A percentile compares a stretch with the other conserved stretches of the same genome.
phyloP scores from a whole-genome alignment of 2,329 filamentous ascomycete species.

The Xylaria sp. region DNA sequence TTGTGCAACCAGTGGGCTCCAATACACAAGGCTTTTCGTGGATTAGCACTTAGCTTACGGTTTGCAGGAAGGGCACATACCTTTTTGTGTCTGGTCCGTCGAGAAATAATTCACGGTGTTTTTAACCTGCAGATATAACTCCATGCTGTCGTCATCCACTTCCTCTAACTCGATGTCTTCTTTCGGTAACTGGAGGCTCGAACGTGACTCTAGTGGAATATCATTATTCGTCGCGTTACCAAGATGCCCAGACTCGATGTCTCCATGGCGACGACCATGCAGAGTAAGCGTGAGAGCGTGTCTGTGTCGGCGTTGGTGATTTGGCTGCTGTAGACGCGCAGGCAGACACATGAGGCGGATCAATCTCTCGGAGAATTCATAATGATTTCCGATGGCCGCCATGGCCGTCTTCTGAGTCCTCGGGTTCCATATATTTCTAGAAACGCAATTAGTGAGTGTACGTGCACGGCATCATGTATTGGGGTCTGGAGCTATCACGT shows the following conservation, averaged over 20 bases:
- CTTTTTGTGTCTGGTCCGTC: slow-evolving; percentile 74
- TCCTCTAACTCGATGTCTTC: slow-evolving; percentile 23
- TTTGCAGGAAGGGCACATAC: slow-evolving; percentile 54
- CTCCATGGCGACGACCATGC: slow-evolving; percentile 34
- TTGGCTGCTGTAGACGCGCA: slow-evolving; percentile 28
- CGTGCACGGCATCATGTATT: not conserved
- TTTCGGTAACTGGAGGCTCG: slow-evolving; percentile 26
- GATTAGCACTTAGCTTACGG: slow-evolving; percentile 37
- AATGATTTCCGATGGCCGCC: slow-evolving; percentile 66
- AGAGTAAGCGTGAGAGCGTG: not conserved
- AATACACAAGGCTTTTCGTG: slow-evolving; percentile 69
- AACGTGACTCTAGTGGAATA: slow-evolving; percentile 23
- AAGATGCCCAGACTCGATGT: slow-evolving; percentile 42
- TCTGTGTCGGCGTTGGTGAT: slow-evolving; percentile 31
- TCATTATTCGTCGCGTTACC: slow-evolving; percentile 20
- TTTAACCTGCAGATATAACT: slow-evolving; percentile 66
- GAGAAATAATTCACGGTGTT: slow-evolving; percentile 82
- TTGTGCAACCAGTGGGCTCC: slow-evolving; percentile 74
- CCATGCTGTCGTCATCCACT: slow-evolving; percentile 44
- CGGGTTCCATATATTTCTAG: slow-evolving; percentile 76
- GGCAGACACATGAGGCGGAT: slow-evolving; percentile 65
- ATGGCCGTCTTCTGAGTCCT: slow-evolving; percentile 68
- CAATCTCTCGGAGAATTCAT: slow-evolving; percentile 75
- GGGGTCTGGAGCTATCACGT: slow-evolving; percentile 47
- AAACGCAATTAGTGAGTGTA: slow-evolving; percentile 27